These are phyloP conservation scores for Hydnum rufescens DNA, from an alignment of 768 basidiomycete genomes.

Conservation along the genomic window DNA sequence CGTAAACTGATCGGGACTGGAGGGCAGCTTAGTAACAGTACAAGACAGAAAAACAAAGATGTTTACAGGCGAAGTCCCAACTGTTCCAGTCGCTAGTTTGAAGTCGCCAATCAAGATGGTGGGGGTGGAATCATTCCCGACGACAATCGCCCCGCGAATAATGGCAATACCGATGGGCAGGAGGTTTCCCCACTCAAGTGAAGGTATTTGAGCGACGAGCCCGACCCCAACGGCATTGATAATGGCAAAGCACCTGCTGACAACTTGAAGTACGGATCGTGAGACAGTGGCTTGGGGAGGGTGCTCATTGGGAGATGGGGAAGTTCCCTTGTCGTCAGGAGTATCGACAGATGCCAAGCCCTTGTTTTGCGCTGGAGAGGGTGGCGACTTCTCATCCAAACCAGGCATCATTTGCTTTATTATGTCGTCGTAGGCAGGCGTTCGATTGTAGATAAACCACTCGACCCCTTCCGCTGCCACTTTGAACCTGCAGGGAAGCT, in stretches of 20 bases:
- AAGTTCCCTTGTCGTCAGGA: too few species aligned
- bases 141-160: slow-evolving; percentile 60
- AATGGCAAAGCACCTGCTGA: too few species aligned
- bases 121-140: slow-evolving; percentile 75
- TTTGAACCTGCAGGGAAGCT: slow-evolving; percentile 59
- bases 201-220: slow-evolving; percentile 40
- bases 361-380: too few species aligned
- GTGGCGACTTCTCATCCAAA: neutral
- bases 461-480: slow-evolving; percentile 70
- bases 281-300: too few species aligned
- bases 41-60: too few species aligned
- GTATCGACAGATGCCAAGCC: too few species aligned
- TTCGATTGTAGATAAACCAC: slow-evolving; percentile 84
- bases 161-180: slow-evolving; percentile 67
- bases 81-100: slow-evolving; percentile 52
- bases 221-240: too few species aligned
- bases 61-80: slow-evolving; percentile 57
- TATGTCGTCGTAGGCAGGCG: slow-evolving; percentile 75
- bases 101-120: slow-evolving; percentile 70
- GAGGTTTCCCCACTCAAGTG: slow-evolving; percentile 61
- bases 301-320: too few species aligned
- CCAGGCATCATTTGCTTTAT: slow-evolving; percentile 16
- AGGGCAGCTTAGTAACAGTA: too few species aligned
- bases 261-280: too few species aligned
- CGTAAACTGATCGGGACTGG: slow-evolving; percentile 62